Base-by-base conservation (phyloP, 768 basidiomycete genomes). In the Russula dissimulans region DNA sequence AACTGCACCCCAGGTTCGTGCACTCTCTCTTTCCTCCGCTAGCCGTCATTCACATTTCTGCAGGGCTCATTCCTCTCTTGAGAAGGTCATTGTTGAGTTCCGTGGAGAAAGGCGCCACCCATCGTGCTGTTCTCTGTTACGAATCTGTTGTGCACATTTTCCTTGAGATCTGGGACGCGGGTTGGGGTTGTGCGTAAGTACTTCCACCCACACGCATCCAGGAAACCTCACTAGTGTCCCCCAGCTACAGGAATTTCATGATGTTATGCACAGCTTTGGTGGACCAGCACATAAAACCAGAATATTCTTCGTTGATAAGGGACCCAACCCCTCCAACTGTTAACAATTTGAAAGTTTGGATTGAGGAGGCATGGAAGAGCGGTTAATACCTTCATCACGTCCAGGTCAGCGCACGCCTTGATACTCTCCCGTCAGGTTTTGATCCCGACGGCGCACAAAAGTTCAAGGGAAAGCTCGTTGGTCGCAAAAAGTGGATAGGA, bases 181-280 rank as follows among this genome's bases (percentile, higher is more conserved):
- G 57, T 1, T 93, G 89, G 89, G 89, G 89, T 14, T 73, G 72
- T 48, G 71, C 71, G 65, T 69, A 57, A 34, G 66, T 49, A 41
- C 45, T n/a, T 39, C 47, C 41, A 64, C 57, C 48, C n/a, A 32
- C 58, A 17, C 53, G 18, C 26, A 38, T 54, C 38, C 47, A 56
- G 65, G 38, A 49, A 8, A 3, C 34, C 54, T 63, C 54, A 44
- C 26, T 26, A 15, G 31, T 26, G 4, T 52, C 22, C 22, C 22
- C 22, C 60, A 92, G 90, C 29, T 91, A 93, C 68, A 85, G 89
- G 22, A 92, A 91, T 69, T 92, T 86, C 66, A 65, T 89, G 64
- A 92, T 93, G 85, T 75, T 80, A 9, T 91, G 89, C 68, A 76
- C 84, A 3, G 79, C 81, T 5, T 78, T 93, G 22, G 83, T 89